Percentiles rank a stretch among this genome's conserved stretches.
Conservation (phyloP, 257 asterid species). For the Asclepias syriaca region DNA sequence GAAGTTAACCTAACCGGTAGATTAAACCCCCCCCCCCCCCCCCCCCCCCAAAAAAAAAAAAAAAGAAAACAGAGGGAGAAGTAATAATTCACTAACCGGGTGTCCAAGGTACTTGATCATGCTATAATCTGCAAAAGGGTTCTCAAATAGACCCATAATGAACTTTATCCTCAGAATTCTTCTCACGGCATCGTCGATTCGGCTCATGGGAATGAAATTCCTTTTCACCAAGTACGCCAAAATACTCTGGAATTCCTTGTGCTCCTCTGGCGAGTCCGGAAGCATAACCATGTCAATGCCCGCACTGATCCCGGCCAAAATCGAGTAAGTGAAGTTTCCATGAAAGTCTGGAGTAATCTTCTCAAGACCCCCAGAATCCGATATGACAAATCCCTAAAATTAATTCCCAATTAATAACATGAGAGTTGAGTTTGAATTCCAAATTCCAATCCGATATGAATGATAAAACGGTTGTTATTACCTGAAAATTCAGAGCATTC, state of each 20-base stretch:
- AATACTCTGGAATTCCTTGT: slow-evolving; percentile 21
- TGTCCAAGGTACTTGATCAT: slow-evolving; percentile 28
- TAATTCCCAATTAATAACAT: neutral
- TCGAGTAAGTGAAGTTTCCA: slow-evolving; percentile 25
- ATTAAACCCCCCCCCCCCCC: too few relatives aligned
- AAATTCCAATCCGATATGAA: neutral
- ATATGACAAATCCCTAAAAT: slow-evolving; percentile 5
- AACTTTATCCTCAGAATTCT: slow-evolving; percentile 36
- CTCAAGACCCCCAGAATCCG: neutral
- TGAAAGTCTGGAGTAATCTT: neutral
- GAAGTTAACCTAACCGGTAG: too few relatives aligned
- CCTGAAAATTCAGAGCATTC: slow-evolving; percentile 18
- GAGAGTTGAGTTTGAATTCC: too few relatives aligned
- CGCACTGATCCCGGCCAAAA: slow-evolving; percentile 23
- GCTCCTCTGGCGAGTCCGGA: slow-evolving; percentile 14
- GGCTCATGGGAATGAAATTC: slow-evolving; percentile 26
- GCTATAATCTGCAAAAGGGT: slow-evolving; percentile 32
- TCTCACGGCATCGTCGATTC: slow-evolving; percentile 37
- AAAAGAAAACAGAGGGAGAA: too few relatives aligned
- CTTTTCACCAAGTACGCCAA: slow-evolving; percentile 22
- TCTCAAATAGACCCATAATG: slow-evolving; percentile 33
- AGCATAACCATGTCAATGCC: slow-evolving; percentile 28
- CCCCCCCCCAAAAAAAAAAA: too few relatives aligned
- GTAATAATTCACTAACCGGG: slow-evolving; percentile 13
- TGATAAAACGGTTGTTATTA: slow-evolving; percentile 3